phyloP scores from a whole-genome alignment of 2,329 filamentous ascomycete genomes.

The Amylocarpus encephaloides region DNA sequence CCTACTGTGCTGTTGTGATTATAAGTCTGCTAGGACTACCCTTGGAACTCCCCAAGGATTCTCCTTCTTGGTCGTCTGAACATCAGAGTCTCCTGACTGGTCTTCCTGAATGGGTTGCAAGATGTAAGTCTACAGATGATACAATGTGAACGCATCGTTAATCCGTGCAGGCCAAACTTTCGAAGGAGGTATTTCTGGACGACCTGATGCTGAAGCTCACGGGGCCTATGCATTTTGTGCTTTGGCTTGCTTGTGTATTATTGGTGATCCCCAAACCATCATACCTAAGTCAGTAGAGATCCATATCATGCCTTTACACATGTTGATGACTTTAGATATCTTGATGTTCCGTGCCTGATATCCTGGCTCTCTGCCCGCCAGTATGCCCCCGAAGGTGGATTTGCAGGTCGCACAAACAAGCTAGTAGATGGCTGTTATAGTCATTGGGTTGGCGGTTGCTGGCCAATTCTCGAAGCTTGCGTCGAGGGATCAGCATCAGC shows the following conservation, averaged over 20 bases:
- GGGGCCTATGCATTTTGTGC: conserved; percentile 96
- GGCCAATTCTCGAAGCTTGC: conserved; percentile 80
- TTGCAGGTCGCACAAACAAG: conserved; percentile 93
- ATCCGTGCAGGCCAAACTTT: conserved; percentile 69
- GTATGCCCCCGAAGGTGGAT: conserved; percentile 84
- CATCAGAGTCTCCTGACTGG: conserved; percentile 61
- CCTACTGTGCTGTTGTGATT: conserved; percentile 83
- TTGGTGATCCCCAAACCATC: conserved; percentile 70
- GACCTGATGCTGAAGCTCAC: conserved; percentile 85
- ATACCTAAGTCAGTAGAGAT: conserved; percentile 58
- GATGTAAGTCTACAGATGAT: conserved; percentile 52
- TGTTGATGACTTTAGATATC: conserved; percentile 47
- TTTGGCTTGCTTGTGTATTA: conserved; percentile 77
- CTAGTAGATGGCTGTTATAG: conserved; percentile 97
- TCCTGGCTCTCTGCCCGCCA: conserved; percentile 88
- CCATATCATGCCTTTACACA: conserved; percentile 4
- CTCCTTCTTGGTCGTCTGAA: conserved; percentile 59
- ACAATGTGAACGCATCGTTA: background rate
- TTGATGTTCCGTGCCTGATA: conserved; percentile 71
- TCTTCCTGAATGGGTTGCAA: conserved; percentile 71
- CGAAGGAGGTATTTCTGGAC: conserved; percentile 86
- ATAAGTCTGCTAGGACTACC: conserved; percentile 80
- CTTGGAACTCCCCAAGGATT: conserved; percentile 66
- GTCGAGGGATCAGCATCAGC: conserved; percentile 46
- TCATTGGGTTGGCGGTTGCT: conserved; percentile 95